A percentile compares a stretch with the other conserved stretches of the same genome.
Evolutionary conservation across 2,329 filamentous ascomycete species (phyloP).

Genomic region (Aspergillus nomiae): DNA sequence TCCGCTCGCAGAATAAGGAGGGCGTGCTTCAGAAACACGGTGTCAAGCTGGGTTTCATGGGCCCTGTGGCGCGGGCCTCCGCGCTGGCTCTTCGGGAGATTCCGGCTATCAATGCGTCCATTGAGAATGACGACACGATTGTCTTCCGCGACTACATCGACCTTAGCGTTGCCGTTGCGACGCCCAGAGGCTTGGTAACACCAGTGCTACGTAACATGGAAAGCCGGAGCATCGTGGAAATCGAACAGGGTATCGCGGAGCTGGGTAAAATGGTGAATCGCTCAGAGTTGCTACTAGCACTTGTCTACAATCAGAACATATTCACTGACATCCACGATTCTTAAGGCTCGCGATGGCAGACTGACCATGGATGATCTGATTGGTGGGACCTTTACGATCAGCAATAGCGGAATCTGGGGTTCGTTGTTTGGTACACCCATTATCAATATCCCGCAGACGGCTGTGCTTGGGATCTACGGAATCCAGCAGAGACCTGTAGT

Average conservation of each 20-base stretch:
- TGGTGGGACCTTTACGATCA: not conserved
- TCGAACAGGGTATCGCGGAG: not conserved
- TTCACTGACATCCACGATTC: not conserved
- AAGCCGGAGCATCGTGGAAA: not conserved
- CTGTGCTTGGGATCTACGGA: not conserved
- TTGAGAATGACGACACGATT: not conserved
- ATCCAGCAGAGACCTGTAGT: not conserved
- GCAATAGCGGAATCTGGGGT: not conserved
- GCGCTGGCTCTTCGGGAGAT: slow-evolving; percentile 1
- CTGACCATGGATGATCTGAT: not conserved
- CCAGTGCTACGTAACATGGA: not conserved
- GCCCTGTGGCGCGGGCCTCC: not conserved
- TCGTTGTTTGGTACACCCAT: not conserved
- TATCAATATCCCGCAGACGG: not conserved
- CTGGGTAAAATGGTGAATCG: not conserved
- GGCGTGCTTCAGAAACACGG: not conserved
- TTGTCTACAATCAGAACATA: not conserved
- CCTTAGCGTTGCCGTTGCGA: not conserved
- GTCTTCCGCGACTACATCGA: not conserved
- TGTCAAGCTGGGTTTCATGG: not conserved
- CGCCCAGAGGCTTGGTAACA: not conserved
- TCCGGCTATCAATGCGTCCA: not conserved
- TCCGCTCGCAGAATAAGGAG: not conserved
- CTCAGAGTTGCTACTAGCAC: not conserved
- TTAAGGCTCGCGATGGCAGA: not conserved